Percentiles rank a stretch among this genome's conserved stretches.
These are phyloP conservation scores for Cercospora sp. DNA, from an alignment of 2,329 filamentous ascomycete genomes.

Conservation along the genomic window DNA sequence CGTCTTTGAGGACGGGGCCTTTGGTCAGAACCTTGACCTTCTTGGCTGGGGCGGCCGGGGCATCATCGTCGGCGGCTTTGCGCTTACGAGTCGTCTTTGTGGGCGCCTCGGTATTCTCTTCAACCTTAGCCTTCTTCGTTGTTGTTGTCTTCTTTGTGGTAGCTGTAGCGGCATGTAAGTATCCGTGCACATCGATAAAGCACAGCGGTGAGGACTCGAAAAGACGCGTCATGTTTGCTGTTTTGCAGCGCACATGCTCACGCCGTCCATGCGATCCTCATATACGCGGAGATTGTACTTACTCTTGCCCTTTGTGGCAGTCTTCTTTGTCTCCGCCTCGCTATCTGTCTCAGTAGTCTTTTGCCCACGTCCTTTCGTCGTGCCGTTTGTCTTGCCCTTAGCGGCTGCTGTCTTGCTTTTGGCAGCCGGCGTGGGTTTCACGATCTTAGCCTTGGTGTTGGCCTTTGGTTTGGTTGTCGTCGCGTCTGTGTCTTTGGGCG, in stretches of 20 bases:
- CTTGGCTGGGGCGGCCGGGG: constrained; percentile 35
- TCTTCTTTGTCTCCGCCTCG: constrained; percentile 22
- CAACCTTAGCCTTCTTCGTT: constrained; percentile 22
- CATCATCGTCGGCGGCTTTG: constrained; percentile 33
- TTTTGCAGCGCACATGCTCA: not conserved
- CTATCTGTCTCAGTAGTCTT: constrained; percentile 25
- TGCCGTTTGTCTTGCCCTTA: constrained; percentile 33
- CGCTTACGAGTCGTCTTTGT: constrained; percentile 32
- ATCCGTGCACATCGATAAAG: constrained; percentile 20
- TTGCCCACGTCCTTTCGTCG: constrained; percentile 24
- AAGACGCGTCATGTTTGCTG: constrained; percentile 19
- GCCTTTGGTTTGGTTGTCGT: constrained; percentile 28
- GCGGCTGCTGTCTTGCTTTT: constrained; percentile 31
- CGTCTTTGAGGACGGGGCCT: constrained; percentile 59
- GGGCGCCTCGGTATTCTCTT: constrained; percentile 15
- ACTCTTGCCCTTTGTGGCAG: constrained; percentile 27
- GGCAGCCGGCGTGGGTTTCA: constrained; percentile 23
- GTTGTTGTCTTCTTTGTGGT: constrained; percentile 31
- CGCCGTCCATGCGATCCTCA: not conserved
- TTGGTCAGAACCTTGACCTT: constrained; percentile 35
- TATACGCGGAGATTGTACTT: constrained; percentile 13
- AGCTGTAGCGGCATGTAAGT: constrained; percentile 29
- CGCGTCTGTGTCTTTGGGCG: constrained; percentile 20
- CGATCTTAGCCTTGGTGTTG: constrained; percentile 37
- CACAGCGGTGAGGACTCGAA: constrained; percentile 16